A percentile compares a stretch with the other conserved stretches of the same genome.
phyloP scores from a whole-genome alignment of 2,329 filamentous ascomycete species.

The Cordyceps cicadae region DNA sequence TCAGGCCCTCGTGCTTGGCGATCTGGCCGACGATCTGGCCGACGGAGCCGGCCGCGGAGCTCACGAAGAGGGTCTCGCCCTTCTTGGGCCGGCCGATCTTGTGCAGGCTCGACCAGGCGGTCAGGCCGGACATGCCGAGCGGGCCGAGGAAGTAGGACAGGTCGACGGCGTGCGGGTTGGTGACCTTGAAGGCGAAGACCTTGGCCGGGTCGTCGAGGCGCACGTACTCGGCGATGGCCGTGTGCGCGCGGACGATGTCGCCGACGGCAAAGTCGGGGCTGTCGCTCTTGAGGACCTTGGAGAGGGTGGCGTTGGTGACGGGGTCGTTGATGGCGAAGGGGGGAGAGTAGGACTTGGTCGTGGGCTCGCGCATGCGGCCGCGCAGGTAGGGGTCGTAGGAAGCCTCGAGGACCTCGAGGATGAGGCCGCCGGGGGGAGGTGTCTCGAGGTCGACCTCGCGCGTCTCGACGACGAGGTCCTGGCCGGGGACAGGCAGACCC shows the following conservation, averaged over 20 bases:
- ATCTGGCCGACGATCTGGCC: slow-evolving; percentile 78
- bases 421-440: slow-evolving; percentile 53
- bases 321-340: slow-evolving; percentile 52
- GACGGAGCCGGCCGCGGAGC: slow-evolving; percentile 71
- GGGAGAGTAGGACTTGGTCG: slow-evolving; percentile 49
- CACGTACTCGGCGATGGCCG: slow-evolving; percentile 64
- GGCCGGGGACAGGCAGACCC: slow-evolving; percentile 58
- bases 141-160: slow-evolving; percentile 62
- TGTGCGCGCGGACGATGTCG: slow-evolving; percentile 52
- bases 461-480: slow-evolving; percentile 61
- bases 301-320: slow-evolving; percentile 55
- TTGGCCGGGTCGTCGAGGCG: slow-evolving; percentile 39
- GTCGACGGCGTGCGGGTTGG: slow-evolving; percentile 63
- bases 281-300: slow-evolving; percentile 64
- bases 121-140: slow-evolving; percentile 54
- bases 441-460: slow-evolving; percentile 58
- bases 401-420: slow-evolving; percentile 63
- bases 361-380: slow-evolving; percentile 62
- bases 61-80: slow-evolving; percentile 73
- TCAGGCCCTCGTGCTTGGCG: slow-evolving; percentile 71
- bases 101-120: slow-evolving; percentile 61
- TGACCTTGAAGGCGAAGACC: slow-evolving; percentile 42
- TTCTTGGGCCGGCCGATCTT: slow-evolving; percentile 55
- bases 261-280: slow-evolving; percentile 54
- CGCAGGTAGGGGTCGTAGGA: slow-evolving; percentile 83